A percentile compares a stretch with the other conserved stretches of the same genome.
phyloP scores from a whole-genome alignment of 2,329 filamentous ascomycete genomes.

The Simplicillium aogashimaense region DNA sequence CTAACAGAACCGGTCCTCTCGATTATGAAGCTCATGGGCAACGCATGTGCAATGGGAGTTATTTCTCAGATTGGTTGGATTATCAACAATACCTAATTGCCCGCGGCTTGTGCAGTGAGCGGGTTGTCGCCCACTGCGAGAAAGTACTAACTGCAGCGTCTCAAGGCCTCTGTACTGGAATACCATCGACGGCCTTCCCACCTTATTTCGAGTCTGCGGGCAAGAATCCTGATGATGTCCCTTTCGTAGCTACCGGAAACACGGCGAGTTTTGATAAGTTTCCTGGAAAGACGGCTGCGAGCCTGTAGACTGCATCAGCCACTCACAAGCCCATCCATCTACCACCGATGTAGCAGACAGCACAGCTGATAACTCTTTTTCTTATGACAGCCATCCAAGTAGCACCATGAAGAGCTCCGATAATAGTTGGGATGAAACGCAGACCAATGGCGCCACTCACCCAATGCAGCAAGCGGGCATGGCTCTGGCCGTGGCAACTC shows the following conservation, averaged over 20 bases:
- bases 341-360: slow-evolving; percentile 6
- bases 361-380: background rate
- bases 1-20: slow-evolving; percentile 16
- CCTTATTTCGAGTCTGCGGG: slow-evolving; percentile 21
- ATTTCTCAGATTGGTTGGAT: slow-evolving; percentile 30
- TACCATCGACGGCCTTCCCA: slow-evolving; percentile 24
- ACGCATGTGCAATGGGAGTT: slow-evolving; percentile 32
- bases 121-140: slow-evolving; percentile 21
- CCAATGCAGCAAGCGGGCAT: slow-evolving; percentile 16
- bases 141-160: slow-evolving; percentile 23
- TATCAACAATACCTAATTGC: slow-evolving; percentile 29
- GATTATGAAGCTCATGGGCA: slow-evolving; percentile 17
- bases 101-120: slow-evolving; percentile 27
- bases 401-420: too few species aligned
- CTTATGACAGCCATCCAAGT: too few species aligned
- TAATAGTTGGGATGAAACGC: background rate
- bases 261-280: slow-evolving; percentile 21
- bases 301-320: slow-evolving; percentile 27
- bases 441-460: slow-evolving; percentile 8
- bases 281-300: slow-evolving; percentile 26
- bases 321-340: slow-evolving; percentile 15
- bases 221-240: slow-evolving; percentile 10
- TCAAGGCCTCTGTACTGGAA: slow-evolving; percentile 23
- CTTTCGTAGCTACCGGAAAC: slow-evolving; percentile 17
- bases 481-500: slow-evolving; percentile 5